phyloP scores from a whole-genome alignment of 2,329 filamentous ascomycete genomes.

The Scedosporium boydii region DNA sequence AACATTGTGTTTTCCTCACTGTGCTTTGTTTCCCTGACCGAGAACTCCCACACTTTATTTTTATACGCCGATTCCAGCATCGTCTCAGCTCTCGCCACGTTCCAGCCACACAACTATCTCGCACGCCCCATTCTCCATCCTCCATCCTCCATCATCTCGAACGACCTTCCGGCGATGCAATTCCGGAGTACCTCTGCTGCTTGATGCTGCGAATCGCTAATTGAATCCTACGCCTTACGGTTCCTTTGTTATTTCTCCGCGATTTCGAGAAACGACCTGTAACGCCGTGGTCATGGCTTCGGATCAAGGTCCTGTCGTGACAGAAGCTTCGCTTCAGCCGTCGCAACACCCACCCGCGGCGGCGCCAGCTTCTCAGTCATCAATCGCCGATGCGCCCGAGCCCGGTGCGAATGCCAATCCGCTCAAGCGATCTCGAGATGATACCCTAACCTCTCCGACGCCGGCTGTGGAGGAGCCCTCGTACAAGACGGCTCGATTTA shows the following conservation, averaged over 20 bases:
- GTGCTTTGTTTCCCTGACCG: not conserved
- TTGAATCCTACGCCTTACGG: not conserved
- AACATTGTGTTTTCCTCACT: not conserved
- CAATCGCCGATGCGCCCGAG: conserved; percentile 15
- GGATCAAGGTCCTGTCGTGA: conserved; percentile 41
- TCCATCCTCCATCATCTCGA: not conserved
- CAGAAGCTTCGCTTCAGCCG: conserved; percentile 34
- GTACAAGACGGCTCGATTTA: conserved; percentile 21
- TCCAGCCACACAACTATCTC: conserved; percentile 13
- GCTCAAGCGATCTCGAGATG: conserved; percentile 32
- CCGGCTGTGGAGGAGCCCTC: conserved; percentile 14
- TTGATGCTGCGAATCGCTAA: not conserved
- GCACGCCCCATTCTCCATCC: not conserved
- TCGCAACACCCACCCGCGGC: conserved; percentile 22
- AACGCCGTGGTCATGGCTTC: conserved; percentile 37
- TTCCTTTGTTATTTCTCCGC: conserved; percentile 19
- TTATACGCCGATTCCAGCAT: not conserved
- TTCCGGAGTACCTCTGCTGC: not conserved
- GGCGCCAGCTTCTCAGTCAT: not conserved
- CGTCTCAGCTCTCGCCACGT: conserved; percentile 31
- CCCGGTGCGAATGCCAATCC: conserved; percentile 24
- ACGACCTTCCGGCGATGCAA: conserved; percentile 6
- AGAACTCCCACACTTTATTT: not conserved
- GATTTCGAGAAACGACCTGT: conserved; percentile 8
- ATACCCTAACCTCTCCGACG: conserved; percentile 21